Percentiles rank a stretch among this genome's conserved stretches.
These are phyloP conservation scores for Babesia ovata DNA, from an alignment of 169 alveolate genomes.

Conservation along the genomic window DNA sequence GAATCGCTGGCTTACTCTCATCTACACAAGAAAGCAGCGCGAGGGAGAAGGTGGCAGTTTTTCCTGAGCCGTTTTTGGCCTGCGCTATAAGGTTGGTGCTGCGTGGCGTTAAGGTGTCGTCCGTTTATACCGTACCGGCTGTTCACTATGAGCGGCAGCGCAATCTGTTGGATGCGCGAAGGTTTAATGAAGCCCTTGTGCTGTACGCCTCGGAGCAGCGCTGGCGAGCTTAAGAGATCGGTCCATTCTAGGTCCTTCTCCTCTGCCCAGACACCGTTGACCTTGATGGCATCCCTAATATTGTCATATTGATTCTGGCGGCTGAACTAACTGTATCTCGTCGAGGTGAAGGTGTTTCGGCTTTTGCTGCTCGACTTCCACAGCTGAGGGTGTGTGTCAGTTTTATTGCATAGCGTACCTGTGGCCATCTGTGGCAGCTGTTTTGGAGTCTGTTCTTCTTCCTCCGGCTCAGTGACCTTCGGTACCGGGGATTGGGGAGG, in stretches of 20 bases:
- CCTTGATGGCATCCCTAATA: slow-evolving; percentile 44
- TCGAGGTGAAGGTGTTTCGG: slow-evolving; percentile 56
- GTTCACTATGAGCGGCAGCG: slow-evolving; percentile 78
- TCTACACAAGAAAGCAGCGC: slow-evolving; percentile 90
- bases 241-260: slow-evolving; percentile 47
- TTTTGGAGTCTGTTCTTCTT: no score
- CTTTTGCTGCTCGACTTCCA: neutral
- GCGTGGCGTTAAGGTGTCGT: slow-evolving; percentile 12
- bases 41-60: slow-evolving; percentile 96
- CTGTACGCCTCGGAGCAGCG: slow-evolving; percentile 51
- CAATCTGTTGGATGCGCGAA: slow-evolving; percentile 82
- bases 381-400: neutral
- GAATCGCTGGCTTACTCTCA: slow-evolving; percentile 68
- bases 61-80: slow-evolving; percentile 98
- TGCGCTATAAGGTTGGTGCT: slow-evolving; percentile 88
- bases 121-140: slow-evolving; percentile 18
- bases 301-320: neutral
- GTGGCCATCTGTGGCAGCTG: neutral
- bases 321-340: slow-evolving; percentile 47
- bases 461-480: neutral
- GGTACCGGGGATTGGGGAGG: no score
- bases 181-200: slow-evolving; percentile 71
- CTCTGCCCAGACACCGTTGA: slow-evolving; percentile 35
- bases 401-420: neutral
- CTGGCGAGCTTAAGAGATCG: slow-evolving; percentile 44